Base-by-base conservation (phyloP, 106 monocot genomes). In the Posidonia australis region DNA sequence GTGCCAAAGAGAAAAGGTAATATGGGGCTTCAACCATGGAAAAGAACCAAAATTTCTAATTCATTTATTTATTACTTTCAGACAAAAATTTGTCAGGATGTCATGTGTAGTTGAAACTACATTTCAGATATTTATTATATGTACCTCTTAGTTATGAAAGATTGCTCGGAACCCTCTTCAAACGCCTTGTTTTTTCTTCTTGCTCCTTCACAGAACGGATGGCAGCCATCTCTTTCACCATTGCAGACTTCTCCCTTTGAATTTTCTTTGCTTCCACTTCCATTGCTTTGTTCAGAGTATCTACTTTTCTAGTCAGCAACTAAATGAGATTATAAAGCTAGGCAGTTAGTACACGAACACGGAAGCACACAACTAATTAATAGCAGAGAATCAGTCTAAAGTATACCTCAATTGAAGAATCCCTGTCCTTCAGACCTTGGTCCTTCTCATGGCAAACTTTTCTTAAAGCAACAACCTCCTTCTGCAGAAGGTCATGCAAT, bases 211-310 rank as follows among this genome's bases (percentile, higher is more conserved):
- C 84, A 47, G 70, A 64, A 47, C 72, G 67, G 58, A 84, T 64
- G 9, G 81, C 46, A 19, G 76, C 80, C 44, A 80, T 69, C 54
- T 87, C 92, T 72, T 87, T 87, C 53, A 80, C 83, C 64, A 76
- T 47, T 28, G 70, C 76, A 63, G 65, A 65, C 60, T 84, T 87
- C 74, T 92, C 91, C 68, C 84, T 71, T 3, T 81, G 84, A 49
- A 84, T 31, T 62, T 87, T 92, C 69, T 68, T 84, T 44, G 77
- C 77, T 59, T 92, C 91, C 19, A 82, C 82, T 60, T 92, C 91
- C 91, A 86, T 92, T 30, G 86, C 83, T 67, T 81, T 86, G 43
- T 49, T 73, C 60, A 82, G 49, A 11, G 87, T 87, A 55, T 87
- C 84, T 28, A 87, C 72, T 66, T 84, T 92, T 72, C 67, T 92